Evolutionary conservation across 2,329 filamentous ascomycete species (phyloP).

Genomic region (Magnaporthales sp.): DNA sequence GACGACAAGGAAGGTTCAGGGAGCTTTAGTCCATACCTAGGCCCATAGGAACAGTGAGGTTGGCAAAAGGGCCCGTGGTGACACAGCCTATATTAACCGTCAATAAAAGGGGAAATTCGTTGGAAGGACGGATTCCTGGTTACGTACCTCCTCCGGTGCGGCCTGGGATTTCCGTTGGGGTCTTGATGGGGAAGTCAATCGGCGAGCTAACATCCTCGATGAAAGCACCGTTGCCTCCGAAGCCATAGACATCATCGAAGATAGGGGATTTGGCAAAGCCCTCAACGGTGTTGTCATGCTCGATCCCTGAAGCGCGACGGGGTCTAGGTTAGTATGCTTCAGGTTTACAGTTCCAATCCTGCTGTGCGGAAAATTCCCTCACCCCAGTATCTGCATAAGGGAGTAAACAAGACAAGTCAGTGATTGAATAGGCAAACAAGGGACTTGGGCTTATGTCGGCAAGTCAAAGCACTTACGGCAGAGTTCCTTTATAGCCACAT

Average conservation of each 20-base stretch:
- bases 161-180: neutral
- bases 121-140: neutral
- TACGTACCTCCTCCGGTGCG: neutral
- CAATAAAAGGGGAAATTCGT: neutral
- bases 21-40: neutral
- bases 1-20: neutral
- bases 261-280: neutral
- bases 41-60: neutral
- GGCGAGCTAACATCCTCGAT: neutral
- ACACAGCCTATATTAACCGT: neutral
- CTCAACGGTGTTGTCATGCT: neutral
- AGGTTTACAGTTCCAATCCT: neutral
- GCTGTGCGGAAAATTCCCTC: neutral
- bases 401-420: neutral
- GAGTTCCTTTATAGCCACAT: slow-evolving; percentile 1
- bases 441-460: neutral
- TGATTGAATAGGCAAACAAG: neutral
- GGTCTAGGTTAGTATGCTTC: neutral
- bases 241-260: neutral
- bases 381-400: neutral
- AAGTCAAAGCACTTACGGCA: neutral
- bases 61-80: slow-evolving; percentile 2
- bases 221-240: slow-evolving; percentile 4
- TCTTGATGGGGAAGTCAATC: neutral
- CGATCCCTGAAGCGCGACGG: neutral